Base-by-base conservation (phyloP, 345 rosid species). In the Xanthoceras sorbifolium region DNA sequence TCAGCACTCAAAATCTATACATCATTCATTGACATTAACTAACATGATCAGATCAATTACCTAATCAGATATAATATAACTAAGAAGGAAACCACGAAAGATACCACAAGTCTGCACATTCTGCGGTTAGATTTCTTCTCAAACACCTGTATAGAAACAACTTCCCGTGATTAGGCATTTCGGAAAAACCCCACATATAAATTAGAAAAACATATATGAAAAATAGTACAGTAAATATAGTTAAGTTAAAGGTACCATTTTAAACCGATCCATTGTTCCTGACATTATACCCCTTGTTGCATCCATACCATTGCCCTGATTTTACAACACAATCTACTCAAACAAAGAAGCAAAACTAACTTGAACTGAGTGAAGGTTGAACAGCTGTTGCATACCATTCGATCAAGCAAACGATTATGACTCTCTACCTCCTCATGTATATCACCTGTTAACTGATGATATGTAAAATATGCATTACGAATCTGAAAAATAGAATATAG, bases 261-360 rank as follows among this genome's bases (percentile, higher is more conserved):
- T 92, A 84, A 95, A 93, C 44, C 92, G 89, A 79, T 90, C 94
- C 89, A 93, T 89, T 12, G 97, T 90, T 81, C 98, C 94, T 6
- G 97, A 90, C 92, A 95, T 87, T 61, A 90, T 72, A 15, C 99
- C 97, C 82, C 98, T 90, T 0, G 98, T 84, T 36, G 86, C 84
- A 78, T 95, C 99, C 98, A 95, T 93, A 77, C 82, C 77, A 73
- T 89, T 92, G 55, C 99, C 98, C 97, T 93, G 80, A 74, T 79
- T 80, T 74, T 77, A 81, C 61, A 76, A 68, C 25, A 66, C 5
- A 76, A 73, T 77, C 60, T 59, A 77, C 52, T 72, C 7, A 72
- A 81, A 64, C 25, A 40, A 65, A 67, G 78, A 72, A 14, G n/a
- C 61, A 60, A 64, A 40, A 9, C 23, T 15, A 14, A n/a, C 22